These are phyloP conservation scores for Suhomyces coccinellae DNA, from an alignment of 1,139 yeast species.

Conservation along the genomic window DNA sequence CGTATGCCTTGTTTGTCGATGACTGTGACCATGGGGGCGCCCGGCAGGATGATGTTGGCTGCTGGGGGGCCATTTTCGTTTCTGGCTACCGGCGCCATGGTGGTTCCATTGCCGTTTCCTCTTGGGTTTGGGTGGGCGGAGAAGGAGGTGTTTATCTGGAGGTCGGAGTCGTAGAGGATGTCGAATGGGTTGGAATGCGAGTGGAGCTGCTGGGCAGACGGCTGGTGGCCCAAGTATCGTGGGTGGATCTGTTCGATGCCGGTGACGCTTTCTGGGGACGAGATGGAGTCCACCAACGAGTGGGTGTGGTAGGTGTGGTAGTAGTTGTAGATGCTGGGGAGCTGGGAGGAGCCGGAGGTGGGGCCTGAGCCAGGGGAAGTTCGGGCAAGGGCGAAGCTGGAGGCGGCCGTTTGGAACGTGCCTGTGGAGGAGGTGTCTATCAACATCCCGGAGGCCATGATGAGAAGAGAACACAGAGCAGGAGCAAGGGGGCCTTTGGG, in stretches of 20 bases:
- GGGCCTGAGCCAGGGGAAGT: neutral
- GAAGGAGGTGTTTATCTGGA: neutral
- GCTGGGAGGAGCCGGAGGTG: slow-evolving; percentile 2
- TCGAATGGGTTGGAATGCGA: slow-evolving; percentile 11
- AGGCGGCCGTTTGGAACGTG: slow-evolving; percentile 10
- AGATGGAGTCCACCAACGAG: slow-evolving; percentile 9
- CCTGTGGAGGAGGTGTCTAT: slow-evolving; percentile 9
- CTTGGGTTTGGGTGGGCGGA: neutral
- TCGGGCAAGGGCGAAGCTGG: slow-evolving; percentile 3
- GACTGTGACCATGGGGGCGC: slow-evolving; percentile 25
- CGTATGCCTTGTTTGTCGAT: slow-evolving; percentile 24
- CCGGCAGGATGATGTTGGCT: neutral
- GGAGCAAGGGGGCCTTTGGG: neutral
- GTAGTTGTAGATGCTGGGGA: slow-evolving; percentile 13
- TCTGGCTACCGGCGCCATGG: too few relatives aligned
- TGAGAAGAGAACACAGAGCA: neutral
- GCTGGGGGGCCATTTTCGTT: neutral
- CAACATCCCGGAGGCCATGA: slow-evolving; percentile 7
- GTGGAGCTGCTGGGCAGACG: slow-evolving; percentile 2
- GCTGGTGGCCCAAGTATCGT: slow-evolving; percentile 6
- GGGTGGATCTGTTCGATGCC: slow-evolving; percentile 5
- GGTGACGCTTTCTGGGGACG: slow-evolving; percentile 10
- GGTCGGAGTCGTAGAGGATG: slow-evolving; percentile 6
- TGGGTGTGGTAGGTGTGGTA: slow-evolving; percentile 9
- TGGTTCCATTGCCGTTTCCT: too few relatives aligned